Evolutionary conservation across 108 stramenopile species (phyloP).

Genomic region (Stephanodiscus triporus): DNA sequence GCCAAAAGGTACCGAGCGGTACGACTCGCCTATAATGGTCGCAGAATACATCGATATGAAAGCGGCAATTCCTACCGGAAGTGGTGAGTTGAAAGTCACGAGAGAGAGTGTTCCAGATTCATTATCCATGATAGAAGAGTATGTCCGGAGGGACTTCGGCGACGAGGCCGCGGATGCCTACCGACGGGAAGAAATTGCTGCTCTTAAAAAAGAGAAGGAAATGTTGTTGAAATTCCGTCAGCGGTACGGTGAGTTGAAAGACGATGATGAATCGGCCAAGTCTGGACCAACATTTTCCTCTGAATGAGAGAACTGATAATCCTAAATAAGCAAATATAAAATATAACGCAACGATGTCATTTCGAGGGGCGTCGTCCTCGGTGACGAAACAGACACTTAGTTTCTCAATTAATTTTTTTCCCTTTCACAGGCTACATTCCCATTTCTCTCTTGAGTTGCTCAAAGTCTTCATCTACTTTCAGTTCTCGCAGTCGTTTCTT

Average conservation of each 20-base stretch:
- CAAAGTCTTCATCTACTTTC: slow-evolving; percentile 89
- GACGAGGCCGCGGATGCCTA: slow-evolving; percentile 47
- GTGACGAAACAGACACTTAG: no score
- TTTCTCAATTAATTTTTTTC: not conserved
- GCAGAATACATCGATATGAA: slow-evolving; percentile 43
- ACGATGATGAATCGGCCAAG: slow-evolving; percentile 3
- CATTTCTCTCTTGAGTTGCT: slow-evolving; percentile 82
- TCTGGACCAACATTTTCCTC: not conserved
- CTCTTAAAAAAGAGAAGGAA: slow-evolving; percentile 31
- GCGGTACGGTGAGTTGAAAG: slow-evolving; percentile 27
- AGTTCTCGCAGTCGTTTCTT: slow-evolving; percentile 74
- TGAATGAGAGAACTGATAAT: not conserved
- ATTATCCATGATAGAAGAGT: slow-evolving; percentile 38
- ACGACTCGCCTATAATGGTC: slow-evolving; percentile 41
- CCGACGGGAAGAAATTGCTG: slow-evolving; percentile 29
- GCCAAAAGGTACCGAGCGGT: slow-evolving; percentile 39
- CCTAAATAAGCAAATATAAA: not conserved
- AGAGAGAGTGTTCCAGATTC: slow-evolving; percentile 30
- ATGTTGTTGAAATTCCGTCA: slow-evolving; percentile 27
- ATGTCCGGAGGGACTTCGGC: slow-evolving; percentile 41
- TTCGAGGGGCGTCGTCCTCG: no score
- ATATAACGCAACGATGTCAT: no score
- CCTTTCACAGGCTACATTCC: slow-evolving; percentile 52
- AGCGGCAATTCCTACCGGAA: slow-evolving; percentile 17
- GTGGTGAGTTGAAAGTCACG: slow-evolving; percentile 28